phyloP scores from a whole-genome alignment of 345 rosid species.

The Eucalyptus tenuipes region DNA sequence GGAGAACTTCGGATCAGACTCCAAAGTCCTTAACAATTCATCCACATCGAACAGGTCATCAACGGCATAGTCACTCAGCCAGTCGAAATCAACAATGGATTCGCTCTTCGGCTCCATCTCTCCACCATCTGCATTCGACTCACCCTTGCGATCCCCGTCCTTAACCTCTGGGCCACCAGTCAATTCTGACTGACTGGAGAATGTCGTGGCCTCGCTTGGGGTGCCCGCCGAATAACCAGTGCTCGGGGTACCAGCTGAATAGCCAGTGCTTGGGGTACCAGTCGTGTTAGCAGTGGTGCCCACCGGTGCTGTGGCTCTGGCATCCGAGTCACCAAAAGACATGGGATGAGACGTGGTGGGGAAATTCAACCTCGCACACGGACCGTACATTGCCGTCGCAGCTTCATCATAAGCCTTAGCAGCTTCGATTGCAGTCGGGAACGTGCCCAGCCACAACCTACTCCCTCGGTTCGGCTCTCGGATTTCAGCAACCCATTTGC shows the following conservation, averaged over 20 bases:
- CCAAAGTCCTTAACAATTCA: slow-evolving; percentile 30
- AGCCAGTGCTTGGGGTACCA: slow-evolving; percentile 17
- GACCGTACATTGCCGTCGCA: slow-evolving; percentile 61
- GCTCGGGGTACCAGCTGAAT: not conserved
- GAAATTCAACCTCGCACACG: slow-evolving; percentile 44
- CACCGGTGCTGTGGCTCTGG: slow-evolving; percentile 1
- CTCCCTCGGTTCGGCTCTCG: slow-evolving; percentile 53
- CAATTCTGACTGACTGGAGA: not conserved
- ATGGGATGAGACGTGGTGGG: slow-evolving; percentile 2
- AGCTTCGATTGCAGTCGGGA: slow-evolving; percentile 49
- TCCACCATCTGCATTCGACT: not conserved
- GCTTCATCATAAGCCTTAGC: slow-evolving; percentile 87
- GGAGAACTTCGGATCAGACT: not conserved
- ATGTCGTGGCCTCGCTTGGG: not conserved
- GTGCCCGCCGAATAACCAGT: not conserved
- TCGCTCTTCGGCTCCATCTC: not conserved
- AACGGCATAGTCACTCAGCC: slow-evolving; percentile 2
- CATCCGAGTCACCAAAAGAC: not conserved
- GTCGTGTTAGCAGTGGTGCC: slow-evolving; percentile 13
- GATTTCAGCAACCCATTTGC: slow-evolving; percentile 95
- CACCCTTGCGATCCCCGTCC: not conserved
- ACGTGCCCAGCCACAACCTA: slow-evolving; percentile 88
- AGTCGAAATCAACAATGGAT: not conserved
- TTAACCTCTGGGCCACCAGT: not conserved
- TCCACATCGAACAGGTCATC: slow-evolving; percentile 54